phyloP scores from a whole-genome alignment of 2,329 filamentous ascomycete genomes.

The Pestalotiopsis sp. region DNA sequence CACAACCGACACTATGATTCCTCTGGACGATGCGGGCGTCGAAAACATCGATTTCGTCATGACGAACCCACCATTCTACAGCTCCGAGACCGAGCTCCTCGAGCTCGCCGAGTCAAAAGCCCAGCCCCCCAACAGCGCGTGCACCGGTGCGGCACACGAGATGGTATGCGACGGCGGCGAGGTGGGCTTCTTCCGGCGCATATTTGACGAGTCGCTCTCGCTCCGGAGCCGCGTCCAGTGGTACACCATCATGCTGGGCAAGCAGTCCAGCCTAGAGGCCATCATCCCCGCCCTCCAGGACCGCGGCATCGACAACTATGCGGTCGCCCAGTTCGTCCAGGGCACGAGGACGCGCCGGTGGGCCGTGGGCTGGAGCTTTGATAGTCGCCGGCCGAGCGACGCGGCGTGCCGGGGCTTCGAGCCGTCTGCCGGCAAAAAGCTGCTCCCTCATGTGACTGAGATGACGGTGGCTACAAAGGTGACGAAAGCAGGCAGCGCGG shows the following conservation, averaged over 20 bases:
- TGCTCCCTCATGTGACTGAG: conserved; percentile 48
- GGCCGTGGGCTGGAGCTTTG: conserved; percentile 89
- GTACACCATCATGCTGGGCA: conserved; percentile 93
- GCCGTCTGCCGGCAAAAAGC: conserved; percentile 39
- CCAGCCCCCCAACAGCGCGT: conserved; percentile 69
- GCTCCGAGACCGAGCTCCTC: conserved; percentile 70
- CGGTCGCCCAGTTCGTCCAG: conserved; percentile 78
- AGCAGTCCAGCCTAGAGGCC: conserved; percentile 68
- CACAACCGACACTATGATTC: conserved; percentile 60
- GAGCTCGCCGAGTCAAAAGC: conserved; percentile 68
- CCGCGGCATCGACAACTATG: conserved; percentile 72
- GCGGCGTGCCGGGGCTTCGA: conserved; percentile 45
- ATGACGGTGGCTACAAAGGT: conserved; percentile 40
- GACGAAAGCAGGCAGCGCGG: conserved; percentile 20
- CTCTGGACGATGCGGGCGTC: conserved; percentile 56
- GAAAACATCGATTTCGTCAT: conserved; percentile 76
- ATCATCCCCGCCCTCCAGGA: conserved; percentile 63
- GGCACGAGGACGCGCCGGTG: conserved; percentile 80
- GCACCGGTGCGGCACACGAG: conserved; percentile 78
- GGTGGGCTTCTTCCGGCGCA: conserved; percentile 70
- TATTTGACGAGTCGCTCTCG: conserved; percentile 70
- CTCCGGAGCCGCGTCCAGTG: conserved; percentile 70
- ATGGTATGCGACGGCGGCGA: conserved; percentile 87
- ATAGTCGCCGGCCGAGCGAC: conserved; percentile 61
- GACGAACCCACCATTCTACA: conserved; percentile 95